Evolutionary conservation across 2,329 filamentous ascomycete species (phyloP).

Genomic region (Aspergillus viridinutans): DNA sequence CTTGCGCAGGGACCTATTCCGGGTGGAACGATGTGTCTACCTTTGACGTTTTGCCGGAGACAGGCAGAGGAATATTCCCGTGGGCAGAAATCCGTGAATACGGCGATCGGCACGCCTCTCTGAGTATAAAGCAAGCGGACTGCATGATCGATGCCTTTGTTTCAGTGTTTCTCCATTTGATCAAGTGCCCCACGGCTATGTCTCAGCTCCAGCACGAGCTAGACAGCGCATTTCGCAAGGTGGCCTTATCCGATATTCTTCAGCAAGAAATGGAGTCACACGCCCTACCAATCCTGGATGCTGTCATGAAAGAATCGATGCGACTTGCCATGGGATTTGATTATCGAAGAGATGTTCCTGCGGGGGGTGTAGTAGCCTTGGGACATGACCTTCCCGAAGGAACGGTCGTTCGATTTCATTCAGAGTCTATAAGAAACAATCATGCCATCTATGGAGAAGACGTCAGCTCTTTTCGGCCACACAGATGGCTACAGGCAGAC

Average conservation of each 20-base stretch:
- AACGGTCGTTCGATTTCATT: conserved; percentile 8
- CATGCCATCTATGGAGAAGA: conserved; percentile 5
- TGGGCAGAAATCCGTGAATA: background rate
- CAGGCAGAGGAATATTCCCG: background rate
- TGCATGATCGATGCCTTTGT: conserved; percentile 5
- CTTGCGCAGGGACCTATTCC: too few relatives aligned
- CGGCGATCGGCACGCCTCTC: background rate
- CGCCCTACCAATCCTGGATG: conserved; percentile 11
- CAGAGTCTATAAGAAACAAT: conserved; percentile 2
- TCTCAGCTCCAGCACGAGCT: conserved; percentile 8
- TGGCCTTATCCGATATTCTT: background rate
- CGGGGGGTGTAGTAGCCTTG: background rate
- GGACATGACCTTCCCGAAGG: conserved; percentile 1
- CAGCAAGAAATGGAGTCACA: conserved; percentile 4
- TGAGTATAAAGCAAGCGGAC: background rate
- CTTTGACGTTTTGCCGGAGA: background rate
- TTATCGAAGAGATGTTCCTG: background rate
- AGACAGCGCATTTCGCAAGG: background rate
- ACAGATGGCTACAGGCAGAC: conserved; percentile 11
- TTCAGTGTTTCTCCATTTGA: conserved; percentile 6
- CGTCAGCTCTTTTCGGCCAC: conserved; percentile 8
- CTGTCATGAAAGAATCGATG: conserved; percentile 16
- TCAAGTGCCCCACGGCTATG: background rate
- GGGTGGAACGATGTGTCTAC: background rate
- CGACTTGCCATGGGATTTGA: background rate